These are phyloP conservation scores for Aspergillus ustus DNA, from an alignment of 2,329 filamentous ascomycete genomes.

Conservation along the genomic window DNA sequence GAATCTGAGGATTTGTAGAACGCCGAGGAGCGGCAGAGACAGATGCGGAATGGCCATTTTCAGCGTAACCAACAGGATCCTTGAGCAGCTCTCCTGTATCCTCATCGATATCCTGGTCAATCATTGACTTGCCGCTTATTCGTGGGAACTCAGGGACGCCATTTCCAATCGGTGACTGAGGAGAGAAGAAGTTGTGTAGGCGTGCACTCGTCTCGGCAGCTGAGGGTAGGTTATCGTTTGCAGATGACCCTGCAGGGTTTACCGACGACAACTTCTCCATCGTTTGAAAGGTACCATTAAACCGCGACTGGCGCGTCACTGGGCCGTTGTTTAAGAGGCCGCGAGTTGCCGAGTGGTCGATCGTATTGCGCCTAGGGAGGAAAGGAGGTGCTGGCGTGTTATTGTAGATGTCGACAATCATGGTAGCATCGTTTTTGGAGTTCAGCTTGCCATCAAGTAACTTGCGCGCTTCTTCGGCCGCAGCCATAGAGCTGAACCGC, in stretches of 20 bases:
- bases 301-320: conserved; percentile 59
- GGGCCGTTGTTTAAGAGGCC: conserved; percentile 48
- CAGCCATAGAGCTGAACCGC: conserved; percentile 60
- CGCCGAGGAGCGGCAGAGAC: conserved; percentile 57
- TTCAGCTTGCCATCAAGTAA: conserved; percentile 67
- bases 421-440: conserved; percentile 62
- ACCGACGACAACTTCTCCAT: conserved; percentile 61
- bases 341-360: conserved; percentile 53
- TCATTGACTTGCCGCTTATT: conserved; percentile 65
- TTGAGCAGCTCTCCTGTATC: conserved; percentile 66
- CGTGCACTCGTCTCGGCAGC: conserved; percentile 54
- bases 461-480: conserved; percentile 63
- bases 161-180: conserved; percentile 63
- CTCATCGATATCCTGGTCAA: conserved; percentile 67
- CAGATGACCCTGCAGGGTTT: conserved; percentile 48
- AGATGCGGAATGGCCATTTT: conserved; percentile 63
- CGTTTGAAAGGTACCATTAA: conserved; percentile 64
- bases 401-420: conserved; percentile 60
- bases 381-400: conserved; percentile 40
- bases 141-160: conserved; percentile 57
- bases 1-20: conserved; percentile 73
- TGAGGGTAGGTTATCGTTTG: conserved; percentile 56
- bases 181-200: conserved; percentile 63
- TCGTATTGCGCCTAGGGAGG: conserved; percentile 54
- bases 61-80: conserved; percentile 69